These are phyloP conservation scores for Solanum lignicaule DNA, from an alignment of 257 asterid species.

Conservation along the genomic window DNA sequence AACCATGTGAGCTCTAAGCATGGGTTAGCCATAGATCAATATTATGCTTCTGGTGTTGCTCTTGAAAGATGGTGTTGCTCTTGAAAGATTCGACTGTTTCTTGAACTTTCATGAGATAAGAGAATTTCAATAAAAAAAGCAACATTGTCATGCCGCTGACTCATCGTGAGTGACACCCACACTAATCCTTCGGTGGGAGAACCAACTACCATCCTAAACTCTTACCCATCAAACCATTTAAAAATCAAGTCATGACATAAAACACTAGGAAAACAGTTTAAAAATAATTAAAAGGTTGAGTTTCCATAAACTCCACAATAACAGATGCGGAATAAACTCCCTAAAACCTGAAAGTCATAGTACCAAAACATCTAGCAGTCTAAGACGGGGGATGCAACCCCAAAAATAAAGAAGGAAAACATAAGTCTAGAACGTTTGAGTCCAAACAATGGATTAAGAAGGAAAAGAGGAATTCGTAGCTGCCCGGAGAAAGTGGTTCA, in stretches of 20 bases:
- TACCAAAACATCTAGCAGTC: neutral
- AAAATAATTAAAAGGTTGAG: too few relatives aligned
- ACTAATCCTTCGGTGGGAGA: neutral
- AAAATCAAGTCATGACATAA: neutral
- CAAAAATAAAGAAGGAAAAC: neutral
- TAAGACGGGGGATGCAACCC: neutral
- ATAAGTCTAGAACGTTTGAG: neutral
- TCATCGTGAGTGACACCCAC: neutral
- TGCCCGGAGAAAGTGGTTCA: neutral
- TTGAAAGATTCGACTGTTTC: neutral
- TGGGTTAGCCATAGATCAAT: neutral
- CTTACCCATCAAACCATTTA: neutral
- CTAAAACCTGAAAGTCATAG: neutral
- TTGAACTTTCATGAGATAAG: neutral
- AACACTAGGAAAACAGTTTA: neutral
- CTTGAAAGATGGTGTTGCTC: neutral
- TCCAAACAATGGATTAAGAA: neutral
- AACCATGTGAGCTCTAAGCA: neutral
- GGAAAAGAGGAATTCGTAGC: neutral
- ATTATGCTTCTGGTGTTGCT: neutral
- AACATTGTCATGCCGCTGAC: neutral
- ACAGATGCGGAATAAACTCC: neutral
- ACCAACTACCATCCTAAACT: neutral
- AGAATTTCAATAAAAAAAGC: too few relatives aligned
- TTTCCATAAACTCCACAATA: neutral